A percentile compares a stretch with the other conserved stretches of the same genome.
These are phyloP conservation scores for Colletotrichum tabaci DNA, from an alignment of 2,329 filamentous ascomycete species.

Conservation along the genomic window DNA sequence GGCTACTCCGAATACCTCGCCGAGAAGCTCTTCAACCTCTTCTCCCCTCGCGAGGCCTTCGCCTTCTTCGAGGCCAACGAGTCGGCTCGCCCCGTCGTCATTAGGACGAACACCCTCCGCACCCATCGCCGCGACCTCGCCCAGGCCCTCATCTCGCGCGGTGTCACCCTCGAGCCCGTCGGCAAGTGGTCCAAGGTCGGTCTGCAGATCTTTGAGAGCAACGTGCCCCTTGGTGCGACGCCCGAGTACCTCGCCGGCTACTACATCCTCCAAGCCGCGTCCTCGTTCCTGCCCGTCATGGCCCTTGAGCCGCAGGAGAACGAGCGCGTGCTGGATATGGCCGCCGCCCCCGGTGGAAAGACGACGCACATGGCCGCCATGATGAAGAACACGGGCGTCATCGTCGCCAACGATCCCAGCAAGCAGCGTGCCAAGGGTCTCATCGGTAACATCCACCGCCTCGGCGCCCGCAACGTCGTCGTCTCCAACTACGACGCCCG, in stretches of 20 bases:
- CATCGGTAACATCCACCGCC: conserved; percentile 96
- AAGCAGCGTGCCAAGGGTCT: conserved; percentile 95
- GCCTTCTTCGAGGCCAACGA: conserved; percentile 99
- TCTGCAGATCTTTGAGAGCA: conserved; percentile 94
- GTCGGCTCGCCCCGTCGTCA: conserved; percentile 91
- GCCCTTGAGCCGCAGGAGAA: conserved; percentile 93
- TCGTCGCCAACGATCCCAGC: conserved; percentile 97
- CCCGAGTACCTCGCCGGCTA: conserved; percentile 98
- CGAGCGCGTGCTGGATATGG: conserved; percentile 90
- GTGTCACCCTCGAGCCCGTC: conserved; percentile 95
- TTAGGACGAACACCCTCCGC: conserved; percentile 95
- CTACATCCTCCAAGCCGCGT: conserved; percentile 97
- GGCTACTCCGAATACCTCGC: conserved; percentile 96
- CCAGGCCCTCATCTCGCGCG: conserved; percentile 94
- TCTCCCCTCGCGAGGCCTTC: conserved; percentile 93
- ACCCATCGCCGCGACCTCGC: conserved; percentile 84
- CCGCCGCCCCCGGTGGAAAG: conserved; percentile 95
- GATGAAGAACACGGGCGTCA: conserved; percentile 96
- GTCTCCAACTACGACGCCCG: conserved; percentile 96
- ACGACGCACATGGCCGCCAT: conserved; percentile 96
- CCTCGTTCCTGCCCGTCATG: conserved; percentile 98
- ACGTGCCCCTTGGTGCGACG: conserved; percentile 88
- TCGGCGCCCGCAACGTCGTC: conserved; percentile 89
- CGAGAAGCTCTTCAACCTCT: conserved; percentile 94
- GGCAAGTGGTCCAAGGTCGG: conserved; percentile 99